phyloP scores from a whole-genome alignment of 208 protist species.

The Acanthamoeba healyi region DNA sequence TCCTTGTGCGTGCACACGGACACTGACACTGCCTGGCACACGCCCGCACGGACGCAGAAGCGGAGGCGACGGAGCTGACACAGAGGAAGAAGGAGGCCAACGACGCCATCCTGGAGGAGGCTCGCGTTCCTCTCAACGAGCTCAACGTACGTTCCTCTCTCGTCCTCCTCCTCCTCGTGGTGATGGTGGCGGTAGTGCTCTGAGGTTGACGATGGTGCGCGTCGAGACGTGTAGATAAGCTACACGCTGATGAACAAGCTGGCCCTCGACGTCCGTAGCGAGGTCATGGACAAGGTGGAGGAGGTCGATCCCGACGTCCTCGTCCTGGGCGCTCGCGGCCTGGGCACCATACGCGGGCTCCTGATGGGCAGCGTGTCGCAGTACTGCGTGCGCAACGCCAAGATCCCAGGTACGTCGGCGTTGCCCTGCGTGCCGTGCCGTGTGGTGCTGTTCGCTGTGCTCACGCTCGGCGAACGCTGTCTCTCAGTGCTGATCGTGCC shows the following conservation, averaged over 20 bases:
- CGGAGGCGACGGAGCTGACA: neutral
- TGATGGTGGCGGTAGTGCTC: neutral
- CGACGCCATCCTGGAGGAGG: conserved; percentile 9
- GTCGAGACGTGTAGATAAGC: neutral
- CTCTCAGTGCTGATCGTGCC: neutral
- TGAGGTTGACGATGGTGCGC: neutral
- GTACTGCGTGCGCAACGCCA: neutral
- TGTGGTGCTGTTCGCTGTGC: neutral
- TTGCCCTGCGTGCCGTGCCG: neutral
- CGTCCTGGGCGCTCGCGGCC: neutral
- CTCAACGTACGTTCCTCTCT: neutral
- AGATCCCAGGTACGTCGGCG: neutral
- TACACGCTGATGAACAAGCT: conserved; percentile 19
- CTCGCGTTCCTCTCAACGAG: neutral
- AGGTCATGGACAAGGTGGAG: conserved; percentile 11
- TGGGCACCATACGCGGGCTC: neutral
- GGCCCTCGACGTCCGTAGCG: neutral
- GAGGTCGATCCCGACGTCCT: neutral
- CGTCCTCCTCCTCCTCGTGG: neutral
- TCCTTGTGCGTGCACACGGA: no score
- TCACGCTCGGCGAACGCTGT: neutral
- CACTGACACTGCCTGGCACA: no score
- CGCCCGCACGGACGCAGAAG: neutral
- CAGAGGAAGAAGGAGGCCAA: conserved; percentile 1
- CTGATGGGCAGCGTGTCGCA: conserved; percentile 26